A percentile compares a stretch with the other conserved stretches of the same genome.
phyloP scores from a whole-genome alignment of 2,329 filamentous ascomycete species.

The Pleurostoma richardsiae region DNA sequence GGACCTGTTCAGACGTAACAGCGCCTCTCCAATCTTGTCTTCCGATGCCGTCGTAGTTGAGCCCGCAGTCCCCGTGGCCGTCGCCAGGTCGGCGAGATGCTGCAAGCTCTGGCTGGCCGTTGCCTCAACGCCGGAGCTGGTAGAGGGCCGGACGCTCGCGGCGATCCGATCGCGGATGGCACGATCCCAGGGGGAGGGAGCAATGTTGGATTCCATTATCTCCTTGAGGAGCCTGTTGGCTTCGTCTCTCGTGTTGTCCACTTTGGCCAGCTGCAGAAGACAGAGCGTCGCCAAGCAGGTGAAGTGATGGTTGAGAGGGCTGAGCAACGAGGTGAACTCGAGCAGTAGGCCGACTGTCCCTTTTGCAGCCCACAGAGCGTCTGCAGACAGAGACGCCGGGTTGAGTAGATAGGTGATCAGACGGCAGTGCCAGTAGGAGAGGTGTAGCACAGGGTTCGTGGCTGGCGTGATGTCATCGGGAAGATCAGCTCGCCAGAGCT shows the following conservation, averaged over 20 bases:
- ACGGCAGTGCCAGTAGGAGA: slow-evolving; percentile 67
- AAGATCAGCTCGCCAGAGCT: slow-evolving; percentile 62
- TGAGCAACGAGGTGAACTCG: slow-evolving; percentile 47
- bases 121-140: slow-evolving; percentile 30
- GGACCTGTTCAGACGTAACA: slow-evolving; percentile 16
- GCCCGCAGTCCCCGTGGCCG: slow-evolving; percentile 27
- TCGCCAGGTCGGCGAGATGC: slow-evolving; percentile 54
- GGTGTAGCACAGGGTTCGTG: slow-evolving; percentile 52
- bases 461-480: slow-evolving; percentile 49
- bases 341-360: slow-evolving; percentile 56
- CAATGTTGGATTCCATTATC: slow-evolving; percentile 48
- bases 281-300: slow-evolving; percentile 53
- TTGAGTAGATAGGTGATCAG: slow-evolving; percentile 59
- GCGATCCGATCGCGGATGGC: slow-evolving; percentile 48
- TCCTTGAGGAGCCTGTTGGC: slow-evolving; percentile 50
- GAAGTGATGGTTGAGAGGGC: slow-evolving; percentile 64
- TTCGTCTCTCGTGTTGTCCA: slow-evolving; percentile 51
- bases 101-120: slow-evolving; percentile 51
- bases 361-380: slow-evolving; percentile 56
- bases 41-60: slow-evolving; percentile 16
- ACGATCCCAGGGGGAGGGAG: slow-evolving; percentile 50
- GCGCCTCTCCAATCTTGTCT: neutral
- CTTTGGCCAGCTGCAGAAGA: slow-evolving; percentile 54
- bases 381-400: slow-evolving; percentile 46
- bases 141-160: slow-evolving; percentile 29